Evolutionary conservation across 495 filamentous ascomycete species (phyloP), one percentile per base, ranked within the genome.

Genomic region (Astrocystis sublimbata): DNA sequence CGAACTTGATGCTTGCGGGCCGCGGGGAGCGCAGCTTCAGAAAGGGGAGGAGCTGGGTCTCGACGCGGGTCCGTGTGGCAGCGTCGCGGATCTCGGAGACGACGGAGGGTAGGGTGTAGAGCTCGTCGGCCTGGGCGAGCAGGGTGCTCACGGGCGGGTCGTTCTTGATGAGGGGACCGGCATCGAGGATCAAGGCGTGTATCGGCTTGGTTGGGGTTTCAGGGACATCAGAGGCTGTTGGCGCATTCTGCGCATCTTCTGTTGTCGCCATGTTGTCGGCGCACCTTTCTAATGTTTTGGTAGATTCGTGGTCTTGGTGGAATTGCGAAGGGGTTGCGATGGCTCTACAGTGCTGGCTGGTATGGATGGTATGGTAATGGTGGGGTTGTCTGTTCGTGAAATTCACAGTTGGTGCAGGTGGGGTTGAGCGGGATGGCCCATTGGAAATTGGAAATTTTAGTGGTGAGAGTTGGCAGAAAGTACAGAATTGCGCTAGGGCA

Each of bases 141-240:
- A 98, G 80, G 6, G 88, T 89, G 35, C 90, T 92, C 36, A 93
- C 84, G 26, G 88, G 75, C 45, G 92, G 91, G 64, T 91, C 87
- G 77, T 96, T 96, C 69, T 89, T 91, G 60, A 99, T 87, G 61
- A 99, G 89, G 1, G 93, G 92, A 50, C 92, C 92, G 26, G 94
- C 85, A 74, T 99, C 94, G 60, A 99, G 78, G 58, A 98, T 83
- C 40, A 99, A 84, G 12, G 90, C 89, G 78, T 96, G 85, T 50
- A 96, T 81, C 4, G 88, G 80, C 71, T 94, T 94, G 35, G 62
- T 58, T 1, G 55, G 30, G n/a, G 62, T 28, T 31, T 52, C 45
- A 17, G 53, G 24, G n/a, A n/a, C n/a, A 8, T 38, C 21, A 6
- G 58, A 26, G 46, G 31, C 4, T 6, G 60, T 49, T 30, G 45